A percentile compares a stretch with the other conserved stretches of the same genome.
These are phyloP conservation scores for Beauveria varroae DNA, from an alignment of 2,329 filamentous ascomycete genomes.

Conservation along the genomic window DNA sequence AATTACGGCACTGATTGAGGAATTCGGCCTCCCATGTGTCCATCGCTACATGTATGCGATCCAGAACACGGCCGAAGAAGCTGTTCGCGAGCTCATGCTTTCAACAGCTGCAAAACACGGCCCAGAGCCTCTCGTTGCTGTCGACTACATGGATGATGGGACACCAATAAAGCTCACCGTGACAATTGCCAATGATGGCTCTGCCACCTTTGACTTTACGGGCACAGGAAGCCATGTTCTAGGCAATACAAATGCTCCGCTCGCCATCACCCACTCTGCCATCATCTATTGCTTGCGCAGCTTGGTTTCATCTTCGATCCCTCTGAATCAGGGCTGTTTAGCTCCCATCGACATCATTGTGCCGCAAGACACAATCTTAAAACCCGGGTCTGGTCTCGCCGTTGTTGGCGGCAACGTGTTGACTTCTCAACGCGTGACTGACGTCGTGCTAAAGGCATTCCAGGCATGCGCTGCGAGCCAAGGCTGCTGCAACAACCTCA, in stretches of 20 bases:
- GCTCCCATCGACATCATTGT: slow-evolving; percentile 69
- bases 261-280: slow-evolving; percentile 37
- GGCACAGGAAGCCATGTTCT: slow-evolving; percentile 25
- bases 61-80: slow-evolving; percentile 32
- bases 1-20: slow-evolving; percentile 62
- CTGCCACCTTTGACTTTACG: slow-evolving; percentile 56
- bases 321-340: slow-evolving; percentile 79
- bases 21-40: slow-evolving; percentile 65
- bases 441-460: slow-evolving; percentile 77
- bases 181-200: slow-evolving; percentile 65
- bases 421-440: slow-evolving; percentile 72
- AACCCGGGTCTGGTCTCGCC: slow-evolving; percentile 67
- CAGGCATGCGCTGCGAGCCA: slow-evolving; percentile 70
- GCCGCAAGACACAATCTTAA: slow-evolving; percentile 64
- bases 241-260: slow-evolving; percentile 27
- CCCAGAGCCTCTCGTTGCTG: slow-evolving; percentile 20
- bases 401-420: slow-evolving; percentile 80
- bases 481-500: slow-evolving; percentile 78
- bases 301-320: slow-evolving; percentile 74
- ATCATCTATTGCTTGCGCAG: slow-evolving; percentile 82
- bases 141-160: slow-evolving; percentile 76
- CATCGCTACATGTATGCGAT: slow-evolving; percentile 48
- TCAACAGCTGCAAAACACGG: slow-evolving; percentile 14
- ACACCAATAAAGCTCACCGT: slow-evolving; percentile 69
- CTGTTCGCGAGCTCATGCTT: slow-evolving; percentile 23